Conservation (phyloP, 2,329 filamentous ascomycete species). For the Fusarium miscanthi region DNA sequence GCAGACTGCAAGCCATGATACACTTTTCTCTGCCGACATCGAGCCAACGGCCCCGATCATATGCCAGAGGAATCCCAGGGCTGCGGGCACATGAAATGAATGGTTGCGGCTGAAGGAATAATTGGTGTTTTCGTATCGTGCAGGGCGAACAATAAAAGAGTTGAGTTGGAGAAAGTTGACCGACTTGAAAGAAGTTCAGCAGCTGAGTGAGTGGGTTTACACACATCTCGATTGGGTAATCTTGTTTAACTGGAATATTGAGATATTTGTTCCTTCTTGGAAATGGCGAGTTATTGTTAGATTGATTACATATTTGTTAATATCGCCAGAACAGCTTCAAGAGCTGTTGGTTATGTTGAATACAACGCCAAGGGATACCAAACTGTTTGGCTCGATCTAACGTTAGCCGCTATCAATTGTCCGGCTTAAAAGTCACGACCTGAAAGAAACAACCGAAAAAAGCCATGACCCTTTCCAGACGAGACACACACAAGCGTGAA, state of each 20-base stretch:
- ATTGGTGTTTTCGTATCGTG: slow-evolving; percentile 13
- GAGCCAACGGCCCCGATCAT: slow-evolving; percentile 21
- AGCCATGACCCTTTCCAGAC: slow-evolving; percentile 32
- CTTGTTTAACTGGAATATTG: background rate
- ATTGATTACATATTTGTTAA: background rate
- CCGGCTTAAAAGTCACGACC: slow-evolving; percentile 4
- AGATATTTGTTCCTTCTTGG: background rate
- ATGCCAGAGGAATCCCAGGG: slow-evolving; percentile 20
- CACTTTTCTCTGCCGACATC: slow-evolving; percentile 32
- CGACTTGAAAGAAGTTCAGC: slow-evolving; percentile 20
- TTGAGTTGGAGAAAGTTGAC: slow-evolving; percentile 34
- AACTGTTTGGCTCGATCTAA: background rate
- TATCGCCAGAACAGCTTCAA: slow-evolving; percentile 2
- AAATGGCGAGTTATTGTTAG: slow-evolving; percentile 6
- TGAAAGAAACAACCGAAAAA: slow-evolving; percentile 24
- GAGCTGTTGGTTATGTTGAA: slow-evolving; percentile 1
- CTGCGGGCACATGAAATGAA: slow-evolving; percentile 20
- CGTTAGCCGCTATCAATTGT: slow-evolving; percentile 16
- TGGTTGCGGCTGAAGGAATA: background rate
- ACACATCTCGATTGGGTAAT: slow-evolving; percentile 1
- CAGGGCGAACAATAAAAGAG: background rate
- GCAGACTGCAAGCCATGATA: slow-evolving; percentile 39
- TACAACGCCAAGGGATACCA: slow-evolving; percentile 16
- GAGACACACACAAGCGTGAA: slow-evolving; percentile 29
- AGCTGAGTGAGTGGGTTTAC: slow-evolving; percentile 11